These are phyloP conservation scores for Russula foetens DNA, from an alignment of 768 basidiomycete genomes.

Conservation along the genomic window DNA sequence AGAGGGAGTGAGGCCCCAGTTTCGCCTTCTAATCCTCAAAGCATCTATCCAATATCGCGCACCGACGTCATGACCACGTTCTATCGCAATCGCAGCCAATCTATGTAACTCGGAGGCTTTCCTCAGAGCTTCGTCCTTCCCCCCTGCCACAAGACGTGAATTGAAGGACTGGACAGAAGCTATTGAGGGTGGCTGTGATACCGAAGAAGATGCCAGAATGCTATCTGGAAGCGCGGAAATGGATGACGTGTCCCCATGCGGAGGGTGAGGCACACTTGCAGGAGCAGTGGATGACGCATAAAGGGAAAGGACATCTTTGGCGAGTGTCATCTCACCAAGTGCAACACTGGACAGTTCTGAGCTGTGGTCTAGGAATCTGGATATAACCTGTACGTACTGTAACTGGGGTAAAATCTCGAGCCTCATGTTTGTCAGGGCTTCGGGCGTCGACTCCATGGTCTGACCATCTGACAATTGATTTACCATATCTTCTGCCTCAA, in stretches of 20 bases:
- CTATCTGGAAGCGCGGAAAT: conserved; percentile 5
- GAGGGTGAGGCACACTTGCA: not conserved
- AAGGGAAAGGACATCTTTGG: conserved; percentile 57
- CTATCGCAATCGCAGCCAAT: conserved; percentile 59
- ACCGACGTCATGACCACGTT: conserved; percentile 48
- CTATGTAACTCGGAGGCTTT: conserved; percentile 68
- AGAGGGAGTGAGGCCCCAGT: conserved; percentile 77
- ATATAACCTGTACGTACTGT: conserved; percentile 42
- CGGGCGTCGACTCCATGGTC: conserved; percentile 49
- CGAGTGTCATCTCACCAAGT: conserved; percentile 72
- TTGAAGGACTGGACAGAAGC: conserved; percentile 64
- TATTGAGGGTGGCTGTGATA: conserved; percentile 46
- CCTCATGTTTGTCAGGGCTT: conserved; percentile 69
- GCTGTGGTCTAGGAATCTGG: not conserved
- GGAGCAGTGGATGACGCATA: conserved; percentile 36
- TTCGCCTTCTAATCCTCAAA: conserved; percentile 61
- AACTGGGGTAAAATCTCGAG: conserved; percentile 62
- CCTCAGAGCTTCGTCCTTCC: conserved; percentile 73
- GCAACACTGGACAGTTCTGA: conserved; percentile 43
- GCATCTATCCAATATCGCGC: conserved; percentile 82
- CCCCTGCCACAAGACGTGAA: conserved; percentile 61
- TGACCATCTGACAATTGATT: conserved; percentile 26
- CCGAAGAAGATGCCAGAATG: conserved; percentile 51
- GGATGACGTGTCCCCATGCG: not conserved
- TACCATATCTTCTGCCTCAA: conserved; percentile 26